Evolutionary conservation across 106 monocot genomes (phyloP), one percentile per base, ranked within the genome.

Genomic region (Apostasia ramifera): DNA sequence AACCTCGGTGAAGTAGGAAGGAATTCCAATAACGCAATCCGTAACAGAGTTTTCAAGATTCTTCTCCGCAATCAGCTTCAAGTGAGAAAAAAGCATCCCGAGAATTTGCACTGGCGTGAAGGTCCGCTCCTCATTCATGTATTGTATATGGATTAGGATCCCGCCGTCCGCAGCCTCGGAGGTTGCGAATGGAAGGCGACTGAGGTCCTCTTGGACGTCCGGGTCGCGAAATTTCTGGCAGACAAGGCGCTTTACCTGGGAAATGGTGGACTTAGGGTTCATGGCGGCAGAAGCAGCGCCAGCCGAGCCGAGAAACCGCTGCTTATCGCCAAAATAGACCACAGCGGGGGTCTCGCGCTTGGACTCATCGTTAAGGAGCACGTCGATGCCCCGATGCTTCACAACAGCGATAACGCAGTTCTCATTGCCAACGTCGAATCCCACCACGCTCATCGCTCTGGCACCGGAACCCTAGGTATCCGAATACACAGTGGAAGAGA

Each of bases 371-470:
- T 95, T 91, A 71, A 91, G 86, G 66, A 95, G 74, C 37, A 89
- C 91, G 69, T 95, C 88, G 77, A 91, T 80, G 71, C 79, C 81
- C 11, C 83, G 81, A 49, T 83, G 75, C 57, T 78, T 67, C 47
- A 75, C 84, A 52, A 73, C 91, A 61, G 88, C 95, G 68, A 89
- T 55, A 42, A 88, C 95, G 41, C 72, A 78, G 68, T 48, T 91
- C 78, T 88, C 85, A 69, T 91, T 91, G 50, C 95, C 91, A 77
- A 91, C 61, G 79, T 95, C 95, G 81, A 95, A 78, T 0, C 91
- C 91, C 2, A 95, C 82, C 7, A 79, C 87, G 72, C 77, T 83
- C 88, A 91, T 91, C 59, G 71, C 59, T 43, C 40, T 10, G 48
- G 11, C 41, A 9, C 44, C 4, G 5, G 45, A 52, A 65, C 3